Base-by-base conservation (phyloP, 176 grass and related monocot species). In the Juncus effusus region DNA sequence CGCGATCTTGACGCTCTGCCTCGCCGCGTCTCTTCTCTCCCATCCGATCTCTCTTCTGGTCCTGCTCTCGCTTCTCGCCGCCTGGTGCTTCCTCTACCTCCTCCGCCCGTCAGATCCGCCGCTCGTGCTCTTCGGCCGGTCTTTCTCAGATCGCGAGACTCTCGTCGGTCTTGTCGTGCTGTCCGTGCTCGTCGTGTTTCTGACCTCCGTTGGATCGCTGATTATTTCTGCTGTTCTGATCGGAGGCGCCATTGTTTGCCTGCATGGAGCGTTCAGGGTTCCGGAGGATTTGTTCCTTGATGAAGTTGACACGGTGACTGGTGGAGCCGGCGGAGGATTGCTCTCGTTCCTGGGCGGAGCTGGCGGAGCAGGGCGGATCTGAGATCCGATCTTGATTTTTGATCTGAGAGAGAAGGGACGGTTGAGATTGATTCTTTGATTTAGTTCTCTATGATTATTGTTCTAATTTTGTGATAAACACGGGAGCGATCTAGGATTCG, bases 231-330 rank as follows among this genome's bases (percentile, higher is more conserved):
- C 88, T 13, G 67, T 97, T 54, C 13, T 92, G 42, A 77, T 88
- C 42, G 88, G 88, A 0, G 77, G 70, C 3, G 85, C 85, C 3
- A 44, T 89, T 14, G 82, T 97, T 7, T 74, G 77, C 5, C 77
- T 82, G 56, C 93, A 92, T 65, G 93, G 82, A 10, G 88, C 88
- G 5, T 86, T 79, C 63, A 85, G 82, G 56, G 52, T 92, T 38
- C 93, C 93, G 0, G 93, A 97, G 80, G 93, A 97, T 74, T 76
- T 89, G 65, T 97, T 97, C 75, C 88, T 97, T 5, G 93, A 92
- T 36, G 93, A 92, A n/a, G 76, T 72, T 0, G 75, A 76, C 62
- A 5, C 57, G 12, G 77, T 58, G 13, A 65, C 16, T 38, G 87
- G 78, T 19, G 84, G 67, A 67, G 49, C 86, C 2, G 61, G 80